These are phyloP conservation scores for Pythium dissotocum DNA, from an alignment of 352 stramenopile genomes.

Conservation along the genomic window DNA sequence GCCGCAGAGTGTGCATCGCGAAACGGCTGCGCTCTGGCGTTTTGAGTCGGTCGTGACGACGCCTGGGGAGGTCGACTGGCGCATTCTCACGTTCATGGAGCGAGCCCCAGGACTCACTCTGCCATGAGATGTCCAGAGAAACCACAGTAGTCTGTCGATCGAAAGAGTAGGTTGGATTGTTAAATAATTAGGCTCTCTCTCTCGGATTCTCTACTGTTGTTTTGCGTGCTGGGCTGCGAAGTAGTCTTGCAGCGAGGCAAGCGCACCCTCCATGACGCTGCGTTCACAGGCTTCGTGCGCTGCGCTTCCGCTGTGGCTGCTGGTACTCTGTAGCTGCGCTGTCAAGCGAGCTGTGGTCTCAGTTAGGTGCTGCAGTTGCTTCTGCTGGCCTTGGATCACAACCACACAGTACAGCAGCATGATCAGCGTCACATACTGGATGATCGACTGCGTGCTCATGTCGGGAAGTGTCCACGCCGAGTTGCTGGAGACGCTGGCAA, in stretches of 20 bases:
- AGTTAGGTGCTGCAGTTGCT: constrained; percentile 10
- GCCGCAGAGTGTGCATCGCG: constrained; percentile 19
- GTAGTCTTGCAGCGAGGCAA: constrained; percentile 7
- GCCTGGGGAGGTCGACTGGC: constrained; percentile 64
- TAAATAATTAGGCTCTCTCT: not conserved
- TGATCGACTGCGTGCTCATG: constrained; percentile 5
- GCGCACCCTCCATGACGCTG: constrained; percentile 10
- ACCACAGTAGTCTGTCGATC: not conserved
- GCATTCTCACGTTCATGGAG: constrained; percentile 44
- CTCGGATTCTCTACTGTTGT: not conserved
- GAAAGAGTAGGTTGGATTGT: not conserved
- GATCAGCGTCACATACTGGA: constrained; percentile 17
- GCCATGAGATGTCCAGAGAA: not conserved
- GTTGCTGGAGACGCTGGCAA: not conserved
- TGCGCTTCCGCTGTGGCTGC: not conserved
- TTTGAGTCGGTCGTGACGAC: constrained; percentile 65
- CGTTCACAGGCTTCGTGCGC: constrained; percentile 9
- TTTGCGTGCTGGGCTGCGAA: constrained; percentile 9
- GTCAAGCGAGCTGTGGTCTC: constrained; percentile 16
- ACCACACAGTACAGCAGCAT: constrained; percentile 27
- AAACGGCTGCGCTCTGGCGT: constrained; percentile 38
- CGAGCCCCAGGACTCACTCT: constrained; percentile 9
- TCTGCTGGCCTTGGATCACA: constrained; percentile 22
- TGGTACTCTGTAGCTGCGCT: not conserved
- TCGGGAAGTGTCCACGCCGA: not conserved